Conservation (phyloP, 805 yeast species). For the Candida nitratophila region DNA sequence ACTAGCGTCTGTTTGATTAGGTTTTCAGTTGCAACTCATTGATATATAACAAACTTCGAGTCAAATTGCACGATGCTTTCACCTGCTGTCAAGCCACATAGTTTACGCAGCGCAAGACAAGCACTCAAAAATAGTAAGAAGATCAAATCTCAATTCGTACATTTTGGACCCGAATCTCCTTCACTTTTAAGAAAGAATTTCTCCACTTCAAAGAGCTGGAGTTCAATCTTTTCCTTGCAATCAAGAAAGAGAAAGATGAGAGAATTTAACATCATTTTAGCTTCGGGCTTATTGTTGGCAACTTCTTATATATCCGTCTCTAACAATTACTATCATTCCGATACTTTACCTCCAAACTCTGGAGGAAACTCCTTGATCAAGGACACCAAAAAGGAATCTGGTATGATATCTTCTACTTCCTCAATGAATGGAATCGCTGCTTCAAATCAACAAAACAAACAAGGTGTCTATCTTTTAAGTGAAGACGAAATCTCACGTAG, state of each 20-base stretch:
- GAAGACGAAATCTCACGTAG: conserved; percentile 67
- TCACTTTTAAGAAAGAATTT: background rate
- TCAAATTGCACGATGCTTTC: conserved; percentile 2
- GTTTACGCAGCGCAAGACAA: background rate
- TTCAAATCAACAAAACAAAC: conserved; percentile 34
- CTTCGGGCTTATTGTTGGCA: conserved; percentile 26
- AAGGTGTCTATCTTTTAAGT: conserved; percentile 48
- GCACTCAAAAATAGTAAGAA: conserved; percentile 1
- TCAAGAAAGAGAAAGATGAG: conserved; percentile 18
- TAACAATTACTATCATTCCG: conserved; percentile 20
- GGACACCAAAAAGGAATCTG: conserved; percentile 5
- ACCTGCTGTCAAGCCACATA: conserved; percentile 3
- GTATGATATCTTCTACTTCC: conserved; percentile 31
- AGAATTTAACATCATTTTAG: conserved; percentile 23
- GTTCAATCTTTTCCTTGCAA: too few species aligned
- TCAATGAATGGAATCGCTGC: conserved; percentile 37
- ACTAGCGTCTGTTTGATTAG: too few species aligned
- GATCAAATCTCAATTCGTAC: background rate
- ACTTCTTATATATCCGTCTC: conserved; percentile 26
- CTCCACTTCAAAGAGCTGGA: background rate
- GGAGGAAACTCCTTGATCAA: conserved; percentile 2
- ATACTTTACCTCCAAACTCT: conserved; percentile 17
- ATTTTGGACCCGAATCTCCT: background rate
- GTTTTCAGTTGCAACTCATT: too few species aligned
- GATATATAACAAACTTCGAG: too few species aligned